Evolutionary conservation across 768 basidiomycete species (phyloP).

Genomic region (Podaxis rugospora): DNA sequence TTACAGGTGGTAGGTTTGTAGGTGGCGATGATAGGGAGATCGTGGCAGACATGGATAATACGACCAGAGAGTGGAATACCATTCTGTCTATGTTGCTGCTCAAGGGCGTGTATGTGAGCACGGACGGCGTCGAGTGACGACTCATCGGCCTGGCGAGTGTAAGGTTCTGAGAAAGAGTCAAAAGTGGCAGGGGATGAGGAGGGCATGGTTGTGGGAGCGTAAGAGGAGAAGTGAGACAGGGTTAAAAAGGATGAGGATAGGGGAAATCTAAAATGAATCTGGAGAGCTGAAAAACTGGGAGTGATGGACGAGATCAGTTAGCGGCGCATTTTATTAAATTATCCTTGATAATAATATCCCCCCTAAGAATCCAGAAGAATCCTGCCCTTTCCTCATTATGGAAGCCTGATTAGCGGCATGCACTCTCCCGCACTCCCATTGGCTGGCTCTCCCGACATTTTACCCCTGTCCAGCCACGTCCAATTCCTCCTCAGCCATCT

Average conservation of each 20-base stretch:
- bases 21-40: conserved; percentile 75
- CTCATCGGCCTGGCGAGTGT: conserved; percentile 59
- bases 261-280: conserved; percentile 4
- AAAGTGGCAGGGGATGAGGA: conserved; percentile 28
- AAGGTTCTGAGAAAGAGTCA: conserved; percentile 74
- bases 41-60: conserved; percentile 89
- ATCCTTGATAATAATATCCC: conserved; percentile 11
- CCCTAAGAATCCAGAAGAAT: conserved; percentile 1
- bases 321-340: conserved; percentile 2
- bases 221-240: no score
- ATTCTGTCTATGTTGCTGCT: conserved; percentile 64
- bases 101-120: conserved; percentile 64
- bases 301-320: conserved; percentile 14
- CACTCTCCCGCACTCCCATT: conserved; percentile 4
- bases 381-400: conserved; percentile 9
- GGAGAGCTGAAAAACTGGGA: neutral
- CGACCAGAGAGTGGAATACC: conserved; percentile 79
- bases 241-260: conserved; percentile 1
- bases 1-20: conserved; percentile 33
- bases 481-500: neutral
- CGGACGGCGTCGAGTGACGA: conserved; percentile 72
- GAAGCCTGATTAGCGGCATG: conserved; percentile 3
- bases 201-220: neutral
- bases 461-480: conserved; percentile 2
- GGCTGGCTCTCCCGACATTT: conserved; percentile 7